Conservation (phyloP, 345 rosid species). For the Eucalyptus regnans region DNA sequence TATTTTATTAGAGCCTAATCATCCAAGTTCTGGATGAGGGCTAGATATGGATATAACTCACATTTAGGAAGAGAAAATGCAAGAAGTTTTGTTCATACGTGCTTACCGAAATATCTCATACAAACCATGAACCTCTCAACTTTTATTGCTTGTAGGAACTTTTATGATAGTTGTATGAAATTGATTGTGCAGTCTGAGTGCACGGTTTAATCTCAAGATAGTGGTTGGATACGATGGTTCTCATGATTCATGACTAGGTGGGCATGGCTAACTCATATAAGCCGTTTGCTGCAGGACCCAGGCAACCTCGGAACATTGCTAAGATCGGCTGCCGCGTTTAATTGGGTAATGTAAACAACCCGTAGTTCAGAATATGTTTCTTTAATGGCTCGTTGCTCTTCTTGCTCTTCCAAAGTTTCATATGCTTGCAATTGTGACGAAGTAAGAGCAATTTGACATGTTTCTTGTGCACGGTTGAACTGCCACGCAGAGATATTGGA, state of each 20-base stretch:
- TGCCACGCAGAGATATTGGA: neutral
- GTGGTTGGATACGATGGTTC: neutral
- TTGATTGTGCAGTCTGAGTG: neutral
- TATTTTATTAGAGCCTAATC: neutral
- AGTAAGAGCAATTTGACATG: neutral
- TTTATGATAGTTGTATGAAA: neutral
- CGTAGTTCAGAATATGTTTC: neutral
- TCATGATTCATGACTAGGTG: neutral
- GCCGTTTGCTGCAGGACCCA: conserved; percentile 57
- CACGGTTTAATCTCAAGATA: neutral
- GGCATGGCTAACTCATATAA: neutral
- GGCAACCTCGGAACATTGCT: conserved; percentile 90
- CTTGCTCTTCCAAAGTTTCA: neutral
- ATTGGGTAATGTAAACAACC: conserved; percentile 44
- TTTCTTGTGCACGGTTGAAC: neutral
- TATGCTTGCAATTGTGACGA: neutral
- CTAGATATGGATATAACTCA: neutral
- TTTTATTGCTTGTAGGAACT: neutral
- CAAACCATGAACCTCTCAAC: neutral
- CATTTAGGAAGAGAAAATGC: neutral
- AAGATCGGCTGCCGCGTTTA: conserved; percentile 84
- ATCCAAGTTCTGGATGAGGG: neutral
- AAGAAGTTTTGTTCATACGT: neutral
- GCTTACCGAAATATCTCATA: neutral
- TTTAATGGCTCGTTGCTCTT: neutral